A percentile compares a stretch with the other conserved stretches of the same genome.
Evolutionary conservation across 179 eudicot genomes (phyloP).

Genomic region (Patellifolia procumbens): DNA sequence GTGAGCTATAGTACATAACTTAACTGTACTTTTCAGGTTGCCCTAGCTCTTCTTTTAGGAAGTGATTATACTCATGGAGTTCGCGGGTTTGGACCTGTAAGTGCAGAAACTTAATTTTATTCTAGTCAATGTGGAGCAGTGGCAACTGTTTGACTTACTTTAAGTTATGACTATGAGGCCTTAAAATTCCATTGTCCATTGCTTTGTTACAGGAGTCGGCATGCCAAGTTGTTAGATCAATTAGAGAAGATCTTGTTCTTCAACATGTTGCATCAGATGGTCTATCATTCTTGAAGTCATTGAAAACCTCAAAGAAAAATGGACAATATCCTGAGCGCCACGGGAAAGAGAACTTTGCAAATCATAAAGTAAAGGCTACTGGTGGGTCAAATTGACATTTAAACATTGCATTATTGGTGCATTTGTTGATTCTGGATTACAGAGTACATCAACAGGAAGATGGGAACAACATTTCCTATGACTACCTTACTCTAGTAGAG

Average conservation of each 20-base stretch:
- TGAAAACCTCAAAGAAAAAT: slow-evolving; percentile 55
- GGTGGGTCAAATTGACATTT: slow-evolving; percentile 38
- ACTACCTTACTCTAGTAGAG: neutral
- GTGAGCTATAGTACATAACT: slow-evolving; percentile 11
- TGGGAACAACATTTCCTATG: neutral
- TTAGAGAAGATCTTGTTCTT: slow-evolving; percentile 62
- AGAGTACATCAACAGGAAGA: neutral
- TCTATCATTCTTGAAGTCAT: slow-evolving; percentile 52
- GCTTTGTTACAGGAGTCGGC: slow-evolving; percentile 62
- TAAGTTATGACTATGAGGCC: slow-evolving; percentile 9
- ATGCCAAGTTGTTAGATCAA: slow-evolving; percentile 69
- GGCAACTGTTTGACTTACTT: neutral
- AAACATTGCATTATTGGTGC: neutral
- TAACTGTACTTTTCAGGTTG: slow-evolving; percentile 53
- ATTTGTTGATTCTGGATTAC: neutral
- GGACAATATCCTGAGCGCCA: slow-evolving; percentile 28
- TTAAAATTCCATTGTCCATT: slow-evolving; percentile 11
- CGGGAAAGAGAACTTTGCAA: slow-evolving; percentile 53
- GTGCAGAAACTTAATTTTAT: slow-evolving; percentile 14
- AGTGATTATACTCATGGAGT: slow-evolving; percentile 87
- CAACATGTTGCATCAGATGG: slow-evolving; percentile 62
- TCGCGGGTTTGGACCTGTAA: slow-evolving; percentile 86
- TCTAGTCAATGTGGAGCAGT: slow-evolving; percentile 4
- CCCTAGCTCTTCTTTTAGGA: slow-evolving; percentile 85
- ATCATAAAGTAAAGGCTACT: slow-evolving; percentile 27